Evolutionary conservation across 2,329 filamentous ascomycete genomes (phyloP), one percentile per base, ranked within the genome.

Genomic region (Trichoderma semiorbis): DNA sequence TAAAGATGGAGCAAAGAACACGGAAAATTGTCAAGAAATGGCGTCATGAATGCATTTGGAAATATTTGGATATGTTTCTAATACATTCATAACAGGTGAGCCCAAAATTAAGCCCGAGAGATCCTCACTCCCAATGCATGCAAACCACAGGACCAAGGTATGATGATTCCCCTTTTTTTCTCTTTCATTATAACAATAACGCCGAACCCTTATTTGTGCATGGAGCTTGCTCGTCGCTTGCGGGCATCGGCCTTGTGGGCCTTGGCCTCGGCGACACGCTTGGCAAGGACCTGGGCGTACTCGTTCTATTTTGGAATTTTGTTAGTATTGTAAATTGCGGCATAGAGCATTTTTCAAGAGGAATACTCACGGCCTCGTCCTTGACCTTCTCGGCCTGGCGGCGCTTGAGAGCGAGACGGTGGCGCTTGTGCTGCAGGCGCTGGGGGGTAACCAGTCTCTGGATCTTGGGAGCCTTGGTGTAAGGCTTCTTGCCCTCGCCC

Each of bases 391-490:
- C 96, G 82, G 95, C 88, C 84, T 94, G 93, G 86, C 96, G 95
- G 85, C 95, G 94, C 94, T 99, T 99, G 88, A 99, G 92, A 82
- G 96, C 95, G 82, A 97, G 88, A 80, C 95, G 91, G 90, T 98
- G 96, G 83, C 96, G 94, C 93, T 98, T 99, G 93, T 97, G 96
- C 91, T 99, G 96, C 83, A 99, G 94, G 85, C 96, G 96, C 89
- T 98, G 96, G 85, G 96, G 96, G 83, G 96, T 99, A 81, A 99
- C 94, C 81, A 99, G 94, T 85, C 96, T 94, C 92, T 99, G 96
- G 88, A 99, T 99, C 91, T 95, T 97, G 86, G 96, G 96, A 81
- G 96, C 96, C 93, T 99, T 99, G 92, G 95, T 98, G 92, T 98
- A 98, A 81, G 95, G 87, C 88, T 93, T 92, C 89, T 96, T 97